Base-by-base conservation (phyloP, 2,329 filamentous ascomycete genomes). In the Verticillium klebahnii region DNA sequence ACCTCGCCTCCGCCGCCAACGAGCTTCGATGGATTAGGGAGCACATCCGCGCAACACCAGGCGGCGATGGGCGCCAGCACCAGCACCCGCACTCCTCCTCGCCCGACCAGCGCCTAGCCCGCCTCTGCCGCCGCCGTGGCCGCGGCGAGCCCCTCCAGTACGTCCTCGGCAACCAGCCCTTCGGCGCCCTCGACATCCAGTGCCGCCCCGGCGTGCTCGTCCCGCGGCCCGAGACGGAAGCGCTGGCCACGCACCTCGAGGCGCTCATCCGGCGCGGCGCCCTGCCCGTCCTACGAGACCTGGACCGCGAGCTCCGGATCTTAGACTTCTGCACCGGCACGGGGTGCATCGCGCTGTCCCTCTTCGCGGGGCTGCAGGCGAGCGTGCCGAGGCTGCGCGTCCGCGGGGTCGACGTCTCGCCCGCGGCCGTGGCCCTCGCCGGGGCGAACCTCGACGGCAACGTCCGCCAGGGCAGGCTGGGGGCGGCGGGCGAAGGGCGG, bases 311-410 rank as follows among this genome's bases (percentile, higher is more conserved):
- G 17, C 68, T 96, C 14, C 83, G 81, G 14, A 79, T 98, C 50
- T 74, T 97, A 9, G 95, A 99, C 73, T 80, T 97, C 34, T 98
- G 95, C 74, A 93, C 92, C 0, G 95, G 95, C 11, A 92, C 91
- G 5, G 95, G 95, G 5, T 97, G 94, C 75, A 96, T 98, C 65
- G 85, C 92, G 0, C 82, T 98, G 9, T 83, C 92, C 3, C 80
- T 97, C 7, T 85, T 90, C 64, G 80, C 87, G 39, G 80, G 88
- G 11, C 82, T 92, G 40, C 74, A 75, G 19, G 62, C 71, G 69
- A 69, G 73, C 23, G 73, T 79, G 58, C 67, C 72, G 1, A 57
- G 66, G 0, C 67, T 91, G 8, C 73, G 77, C 4, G 77, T 91
- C n/a, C 69, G 82, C 0, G 94, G 91, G 4, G 74, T 96, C 19